These are phyloP conservation scores for Hypoxylon lienhwacheense DNA, from an alignment of 495 filamentous ascomycete species.

Conservation along the genomic window DNA sequence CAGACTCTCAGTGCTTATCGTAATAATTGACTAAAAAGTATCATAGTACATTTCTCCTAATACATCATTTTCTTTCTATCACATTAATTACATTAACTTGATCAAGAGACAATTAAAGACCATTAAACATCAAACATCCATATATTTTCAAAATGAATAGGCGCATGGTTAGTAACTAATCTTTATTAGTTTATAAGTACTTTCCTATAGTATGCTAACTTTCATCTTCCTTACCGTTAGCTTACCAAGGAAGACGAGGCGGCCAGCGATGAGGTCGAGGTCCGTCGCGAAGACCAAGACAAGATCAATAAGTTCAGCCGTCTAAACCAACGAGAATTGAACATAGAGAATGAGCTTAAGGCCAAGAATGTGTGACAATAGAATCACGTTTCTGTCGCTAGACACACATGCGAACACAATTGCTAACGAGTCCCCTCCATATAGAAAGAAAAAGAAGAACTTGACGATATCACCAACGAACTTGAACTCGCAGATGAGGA, in stretches of 20 bases:
- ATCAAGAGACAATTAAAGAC: no score
- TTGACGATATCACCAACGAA: slow-evolving; percentile 88
- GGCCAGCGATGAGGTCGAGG: slow-evolving; percentile 78
- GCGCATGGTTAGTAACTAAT: slow-evolving; percentile 44
- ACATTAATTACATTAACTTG: no score
- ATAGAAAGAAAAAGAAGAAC: slow-evolving; percentile 97
- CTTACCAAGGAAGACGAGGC: slow-evolving; percentile 91
- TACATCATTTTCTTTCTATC: no score
- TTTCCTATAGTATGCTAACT: slow-evolving; percentile 18
- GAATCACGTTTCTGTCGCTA: not conserved
- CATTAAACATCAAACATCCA: no score
- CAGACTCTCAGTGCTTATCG: no score
- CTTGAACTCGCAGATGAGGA: slow-evolving; percentile 96
- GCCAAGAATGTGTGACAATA: slow-evolving; percentile 67
- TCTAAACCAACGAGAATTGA: slow-evolving; percentile 80
- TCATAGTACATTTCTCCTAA: not conserved
- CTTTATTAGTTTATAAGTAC: no score
- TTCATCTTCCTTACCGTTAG: slow-evolving; percentile 50
- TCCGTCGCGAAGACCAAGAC: slow-evolving; percentile 94
- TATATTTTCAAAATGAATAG: slow-evolving; percentile 37
- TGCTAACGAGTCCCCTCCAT: slow-evolving; percentile 28
- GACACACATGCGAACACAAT: not conserved
- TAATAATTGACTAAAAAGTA: slow-evolving; percentile 6
- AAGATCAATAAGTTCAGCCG: slow-evolving; percentile 98
- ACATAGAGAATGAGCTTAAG: slow-evolving; percentile 79